These are phyloP conservation scores for Leishmania guyanensis DNA, from an alignment of 208 protist genomes.

Conservation along the genomic window DNA sequence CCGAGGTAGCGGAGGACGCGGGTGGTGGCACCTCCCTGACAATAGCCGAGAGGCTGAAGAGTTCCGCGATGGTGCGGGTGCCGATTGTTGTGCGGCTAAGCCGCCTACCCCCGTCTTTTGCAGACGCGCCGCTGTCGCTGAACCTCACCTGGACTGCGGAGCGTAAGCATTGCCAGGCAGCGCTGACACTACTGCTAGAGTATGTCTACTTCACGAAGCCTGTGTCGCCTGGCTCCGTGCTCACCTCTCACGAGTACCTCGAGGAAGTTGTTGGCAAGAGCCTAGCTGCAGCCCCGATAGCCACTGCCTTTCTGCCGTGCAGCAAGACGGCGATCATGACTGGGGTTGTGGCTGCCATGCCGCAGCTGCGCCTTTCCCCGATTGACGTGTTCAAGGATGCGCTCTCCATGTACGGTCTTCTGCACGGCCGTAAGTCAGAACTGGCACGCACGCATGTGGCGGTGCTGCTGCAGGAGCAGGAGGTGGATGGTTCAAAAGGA, in stretches of 20 bases:
- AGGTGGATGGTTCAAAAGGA: conserved; percentile 43
- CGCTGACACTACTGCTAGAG: conserved; percentile 33
- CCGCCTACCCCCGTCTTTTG: conserved; percentile 36
- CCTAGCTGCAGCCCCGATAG: conserved; percentile 34
- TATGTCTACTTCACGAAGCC: conserved; percentile 72
- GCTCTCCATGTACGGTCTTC: conserved; percentile 54
- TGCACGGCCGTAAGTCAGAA: conserved; percentile 63
- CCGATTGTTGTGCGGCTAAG: conserved; percentile 33
- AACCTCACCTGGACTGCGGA: conserved; percentile 46
- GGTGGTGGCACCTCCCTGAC: conserved; percentile 1
- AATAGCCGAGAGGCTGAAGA: conserved; percentile 53
- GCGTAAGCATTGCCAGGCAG: conserved; percentile 26
- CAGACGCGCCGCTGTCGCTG: conserved; percentile 32
- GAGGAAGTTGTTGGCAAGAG: conserved; percentile 35
- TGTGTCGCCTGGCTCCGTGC: conserved; percentile 12
- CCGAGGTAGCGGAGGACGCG: not conserved
- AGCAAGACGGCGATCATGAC: conserved; percentile 37
- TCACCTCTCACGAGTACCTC: conserved; percentile 41
- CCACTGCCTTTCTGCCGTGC: conserved; percentile 58
- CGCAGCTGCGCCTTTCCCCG: conserved; percentile 41
- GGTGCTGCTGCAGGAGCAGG: conserved; percentile 59
- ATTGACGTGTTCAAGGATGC: conserved; percentile 80
- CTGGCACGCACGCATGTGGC: conserved; percentile 51
- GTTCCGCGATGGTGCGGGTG: conserved; percentile 25
- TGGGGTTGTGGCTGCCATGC: conserved; percentile 33